These are phyloP conservation scores for Paecilomyces fulvus DNA, from an alignment of 2,329 filamentous ascomycete genomes.

Conservation along the genomic window DNA sequence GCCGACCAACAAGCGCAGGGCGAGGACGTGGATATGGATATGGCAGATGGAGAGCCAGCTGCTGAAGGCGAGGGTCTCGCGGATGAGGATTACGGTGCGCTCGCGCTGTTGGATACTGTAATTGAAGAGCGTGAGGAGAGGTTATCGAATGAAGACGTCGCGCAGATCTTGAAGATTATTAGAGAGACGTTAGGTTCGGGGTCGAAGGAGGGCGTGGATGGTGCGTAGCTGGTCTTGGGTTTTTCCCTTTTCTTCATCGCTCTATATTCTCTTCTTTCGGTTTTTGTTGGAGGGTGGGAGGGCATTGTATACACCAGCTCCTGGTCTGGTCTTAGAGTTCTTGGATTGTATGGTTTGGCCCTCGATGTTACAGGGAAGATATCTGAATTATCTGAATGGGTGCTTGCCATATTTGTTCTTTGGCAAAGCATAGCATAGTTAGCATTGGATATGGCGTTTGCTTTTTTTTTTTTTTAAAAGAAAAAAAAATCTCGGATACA, in stretches of 20 bases:
- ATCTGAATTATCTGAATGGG: not conserved
- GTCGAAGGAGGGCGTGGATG: not conserved
- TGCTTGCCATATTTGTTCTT: not conserved
- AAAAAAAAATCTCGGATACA: too few relatives aligned
- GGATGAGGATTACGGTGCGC: conserved; percentile 26
- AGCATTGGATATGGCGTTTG: not conserved
- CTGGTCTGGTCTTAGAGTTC: not conserved
- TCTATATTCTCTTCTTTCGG: not conserved
- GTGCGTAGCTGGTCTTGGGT: not conserved
- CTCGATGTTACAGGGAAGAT: too few relatives aligned
- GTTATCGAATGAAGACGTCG: conserved; percentile 29
- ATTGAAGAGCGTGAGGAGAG: conserved; percentile 37
- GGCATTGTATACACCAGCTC: not conserved
- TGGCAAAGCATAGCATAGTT: not conserved
- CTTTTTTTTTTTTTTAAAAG: not conserved
- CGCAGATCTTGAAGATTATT: conserved; percentile 27
- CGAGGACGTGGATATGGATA: conserved; percentile 7
- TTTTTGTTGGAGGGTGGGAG: not conserved
- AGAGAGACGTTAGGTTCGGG: conserved; percentile 20
- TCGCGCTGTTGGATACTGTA: conserved; percentile 31
- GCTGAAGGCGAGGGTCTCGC: conserved; percentile 11
- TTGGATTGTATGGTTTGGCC: not conserved
- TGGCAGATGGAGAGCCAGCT: conserved; percentile 10
- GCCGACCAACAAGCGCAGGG: not conserved
- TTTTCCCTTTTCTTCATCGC: not conserved